phyloP scores from a whole-genome alignment of 2,329 filamentous ascomycete species.

The Phialemoniopsis sp. region DNA sequence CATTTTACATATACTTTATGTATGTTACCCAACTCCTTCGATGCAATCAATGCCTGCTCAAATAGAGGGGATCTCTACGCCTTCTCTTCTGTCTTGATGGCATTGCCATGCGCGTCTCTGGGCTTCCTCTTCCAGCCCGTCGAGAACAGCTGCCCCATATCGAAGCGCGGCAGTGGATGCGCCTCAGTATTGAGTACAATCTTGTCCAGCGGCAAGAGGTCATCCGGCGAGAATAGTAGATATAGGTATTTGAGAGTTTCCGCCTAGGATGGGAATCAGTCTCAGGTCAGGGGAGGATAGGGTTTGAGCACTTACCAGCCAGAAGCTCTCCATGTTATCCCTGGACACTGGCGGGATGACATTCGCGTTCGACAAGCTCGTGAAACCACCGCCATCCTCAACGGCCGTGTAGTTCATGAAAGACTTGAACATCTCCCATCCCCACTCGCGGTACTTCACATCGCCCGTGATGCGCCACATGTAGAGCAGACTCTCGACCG shows the following conservation, averaged over 20 bases:
- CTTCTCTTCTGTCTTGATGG: no score
- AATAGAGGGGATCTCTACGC: no score
- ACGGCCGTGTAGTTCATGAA: conserved; percentile 86
- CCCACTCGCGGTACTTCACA: conserved; percentile 85
- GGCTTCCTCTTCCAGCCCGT: conserved; percentile 78
- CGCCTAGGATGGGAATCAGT: conserved; percentile 49
- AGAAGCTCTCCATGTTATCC: conserved; percentile 99
- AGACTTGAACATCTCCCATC: conserved; percentile 96
- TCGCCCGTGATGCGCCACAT: conserved; percentile 99
- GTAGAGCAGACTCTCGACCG: conserved; percentile 93
- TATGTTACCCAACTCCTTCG: no score
- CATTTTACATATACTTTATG: no score
- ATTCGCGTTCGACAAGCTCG: conserved; percentile 73
- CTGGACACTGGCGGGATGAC: conserved; percentile 61
- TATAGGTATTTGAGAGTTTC: conserved; percentile 99
- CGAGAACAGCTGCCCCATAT: conserved; percentile 70
- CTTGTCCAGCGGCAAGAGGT: conserved; percentile 78
- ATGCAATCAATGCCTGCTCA: no score
- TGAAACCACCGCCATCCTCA: conserved; percentile 74
- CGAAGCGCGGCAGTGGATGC: conserved; percentile 83
- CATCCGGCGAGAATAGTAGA: conserved; percentile 81
- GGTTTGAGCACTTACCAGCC: conserved; percentile 63
- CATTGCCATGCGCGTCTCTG: conserved; percentile 9
- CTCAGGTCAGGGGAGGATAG: no score
- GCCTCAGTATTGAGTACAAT: conserved; percentile 96